Base-by-base conservation (phyloP, 371 early-diverging fungal species). In the Rhizopus sp. region DNA sequence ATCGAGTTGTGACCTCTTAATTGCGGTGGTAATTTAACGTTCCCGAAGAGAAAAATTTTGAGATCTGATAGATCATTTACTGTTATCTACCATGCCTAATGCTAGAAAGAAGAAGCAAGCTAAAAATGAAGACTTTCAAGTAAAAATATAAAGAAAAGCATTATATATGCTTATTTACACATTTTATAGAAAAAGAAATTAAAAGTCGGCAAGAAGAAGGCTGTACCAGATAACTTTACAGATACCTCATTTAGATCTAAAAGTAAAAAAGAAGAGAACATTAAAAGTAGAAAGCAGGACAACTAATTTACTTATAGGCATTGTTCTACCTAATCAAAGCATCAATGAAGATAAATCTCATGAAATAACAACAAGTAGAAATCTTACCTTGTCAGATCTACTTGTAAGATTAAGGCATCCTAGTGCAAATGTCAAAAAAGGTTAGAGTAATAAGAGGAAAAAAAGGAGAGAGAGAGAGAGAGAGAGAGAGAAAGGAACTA, bases 151-250 rank as follows among this genome's bases (percentile, higher is more conserved):
- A 44, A 39, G 7, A 41, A 39, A 1, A 40, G 37, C 16, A 39
- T 42, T 45, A 29, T 13, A 34, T 37, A 33, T 10, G 12, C 32
- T 23, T 41, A 48, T 13, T n/a, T 29, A 15, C 32, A 13, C 29
- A 5, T 15, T 29, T 38, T 17, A 49, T 74, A 90, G 89, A 95
- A 96, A 90, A 86, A 88, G 62, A 93, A 90, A 73, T 83, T 96
- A 38, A 96, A 96, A 69, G 88, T 96, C 40, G 96, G 96, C 47
- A 90, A 93, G 71, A 88, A 89, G 69, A 89, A 91, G 77, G 80
- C 84, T 15, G 71, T 83, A n/a, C 78, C 94, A 7, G 80, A 81
- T 45, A 96, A 85, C 69, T 83, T 82, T 38, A 93, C 94, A 15
- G 89, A 93, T 53, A 88, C 91, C n/a, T 88, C 92, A 8, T 93